Evolutionary conservation across 192 early-diverging fungal genomes (phyloP), one percentile per base, ranked within the genome.

Genomic region (Podila epicladia): DNA sequence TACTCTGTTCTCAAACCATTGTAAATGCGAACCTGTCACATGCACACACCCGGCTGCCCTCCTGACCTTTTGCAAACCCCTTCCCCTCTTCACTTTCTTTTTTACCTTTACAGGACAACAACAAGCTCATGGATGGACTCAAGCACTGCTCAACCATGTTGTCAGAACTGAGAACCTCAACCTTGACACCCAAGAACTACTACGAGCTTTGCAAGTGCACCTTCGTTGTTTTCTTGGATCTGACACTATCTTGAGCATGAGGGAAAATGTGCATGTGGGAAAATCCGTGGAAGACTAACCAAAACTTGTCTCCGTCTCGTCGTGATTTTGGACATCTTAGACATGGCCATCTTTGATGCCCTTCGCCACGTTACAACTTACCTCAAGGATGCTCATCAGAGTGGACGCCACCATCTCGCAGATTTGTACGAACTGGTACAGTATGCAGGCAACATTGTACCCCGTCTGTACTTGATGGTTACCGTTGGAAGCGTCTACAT

Each of bases 131-230:
- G 92, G 98, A 99, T 79, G 97, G 95, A 3, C 86, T 99, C n/a
- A 99, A 98, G 82, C 95, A 99, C 85, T 95, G 95, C 82, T 99
- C 97, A 5, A 96, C 96, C 15, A 97, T 99, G 97, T 91, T 99
- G 13, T 91, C 93, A 24, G 98, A 99, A 85, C 92, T 99, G 60
- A 90, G 97, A 74, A 98, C 97, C 4, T 95, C 96, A 35, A 89
- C 94, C 7, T 87, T 99, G 65, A 96, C 96, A 4, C 98, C 97
- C 49, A 99, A 98, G 84, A 95, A 94, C 80, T 99, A 99, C 87
- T 99, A 99, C 85, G 97, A 99, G 85, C 92, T 99, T n/a, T 99
- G 95, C 93, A 90, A 76, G 89, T 90, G 53, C 38, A 6, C 41
- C 2, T 45, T 45, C 32, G 11, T 57, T 11, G 11, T 11, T 65